Base-by-base conservation (phyloP, 441 rosid genomes). In the Bocquillonia castaneifolia region DNA sequence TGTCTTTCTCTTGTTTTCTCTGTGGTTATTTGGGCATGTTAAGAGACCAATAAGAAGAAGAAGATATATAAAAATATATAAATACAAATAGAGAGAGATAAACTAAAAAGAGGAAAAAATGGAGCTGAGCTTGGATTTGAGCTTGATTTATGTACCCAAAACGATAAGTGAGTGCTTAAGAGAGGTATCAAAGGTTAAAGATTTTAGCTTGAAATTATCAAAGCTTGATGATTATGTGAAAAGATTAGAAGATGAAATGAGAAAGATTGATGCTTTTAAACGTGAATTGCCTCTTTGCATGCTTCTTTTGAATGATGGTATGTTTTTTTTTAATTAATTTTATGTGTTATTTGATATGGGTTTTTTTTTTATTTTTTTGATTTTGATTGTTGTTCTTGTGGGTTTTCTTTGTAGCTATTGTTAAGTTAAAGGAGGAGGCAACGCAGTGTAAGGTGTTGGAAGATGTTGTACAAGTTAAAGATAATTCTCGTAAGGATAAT, bases 221-320 rank as follows among this genome's bases (percentile, higher is more conserved):
- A 81, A 77, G 71, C 70, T 89, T 36, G 85, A 86, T 22, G 88
- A 79, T 64, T 82, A 77, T 72, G 64, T 91, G 64, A 68, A 76
- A 68, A 71, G 80, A 34, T 83, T 94, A 74, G 96, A 92, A 71
- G 90, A 87, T 58, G 99, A 94, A 78, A 75, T 82, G 88, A 76
- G 71, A 64, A 94, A 92, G 89, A 88, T 94, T 71, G 88, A 92
- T 51, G 85, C 82, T 55, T 90, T 80, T 74, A 77, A 86, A 63
- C 93, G 96, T 56, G 89, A 94, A 82, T 90, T 94, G 60, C 99
- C 99, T 82, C 86, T 90, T 40, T 87, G 85, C 77, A 80, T 94
- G 82, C 78, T 92, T 63, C 81, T 94, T 45, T 58, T 94, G 72
- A 85, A 80, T 54, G 83, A 90, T 82, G 97, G 98, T 94, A 69